These are phyloP conservation scores for Phialophora verrucosa DNA, from an alignment of 2,329 filamentous ascomycete genomes.

Conservation along the genomic window DNA sequence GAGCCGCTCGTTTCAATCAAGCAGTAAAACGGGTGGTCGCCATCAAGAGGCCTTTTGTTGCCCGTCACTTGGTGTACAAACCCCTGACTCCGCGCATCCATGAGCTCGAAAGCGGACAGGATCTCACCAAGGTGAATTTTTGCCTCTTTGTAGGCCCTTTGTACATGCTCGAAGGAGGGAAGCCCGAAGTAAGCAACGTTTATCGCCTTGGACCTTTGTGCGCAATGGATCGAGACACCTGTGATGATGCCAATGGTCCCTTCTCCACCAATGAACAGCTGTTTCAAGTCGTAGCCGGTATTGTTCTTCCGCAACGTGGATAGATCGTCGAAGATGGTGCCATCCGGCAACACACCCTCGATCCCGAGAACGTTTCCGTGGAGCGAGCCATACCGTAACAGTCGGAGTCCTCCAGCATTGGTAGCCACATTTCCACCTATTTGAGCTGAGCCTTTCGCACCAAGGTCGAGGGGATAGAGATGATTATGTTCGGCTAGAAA, in stretches of 20 bases:
- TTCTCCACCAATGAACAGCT: constrained; percentile 93
- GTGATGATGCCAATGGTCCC: constrained; percentile 96
- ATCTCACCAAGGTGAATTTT: constrained; percentile 93
- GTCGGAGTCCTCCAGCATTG: constrained; percentile 87
- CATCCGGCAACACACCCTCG: constrained; percentile 91
- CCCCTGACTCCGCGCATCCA: constrained; percentile 84
- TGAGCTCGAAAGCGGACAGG: constrained; percentile 94
- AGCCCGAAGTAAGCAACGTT: constrained; percentile 96
- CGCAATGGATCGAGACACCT: constrained; percentile 84
- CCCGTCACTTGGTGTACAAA: constrained; percentile 76
- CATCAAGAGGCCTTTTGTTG: constrained; percentile 80
- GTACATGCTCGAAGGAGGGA: constrained; percentile 86
- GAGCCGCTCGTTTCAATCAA: constrained; percentile 95
- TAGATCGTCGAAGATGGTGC: constrained; percentile 88
- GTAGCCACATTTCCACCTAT: constrained; percentile 95
- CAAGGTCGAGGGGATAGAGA: constrained; percentile 96
- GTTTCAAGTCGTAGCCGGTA: constrained; percentile 96
- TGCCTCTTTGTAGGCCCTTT: constrained; percentile 83
- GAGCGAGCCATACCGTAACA: constrained; percentile 90
- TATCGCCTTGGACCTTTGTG: constrained; percentile 81
- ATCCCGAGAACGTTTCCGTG: constrained; percentile 92
- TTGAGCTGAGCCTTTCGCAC: constrained; percentile 95
- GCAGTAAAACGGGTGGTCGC: constrained; percentile 90
- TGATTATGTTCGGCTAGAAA: constrained; percentile 81
- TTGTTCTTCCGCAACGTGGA: constrained; percentile 95